phyloP scores from a whole-genome alignment of 352 stramenopile genomes.

The Globisporangium heterothallicum region DNA sequence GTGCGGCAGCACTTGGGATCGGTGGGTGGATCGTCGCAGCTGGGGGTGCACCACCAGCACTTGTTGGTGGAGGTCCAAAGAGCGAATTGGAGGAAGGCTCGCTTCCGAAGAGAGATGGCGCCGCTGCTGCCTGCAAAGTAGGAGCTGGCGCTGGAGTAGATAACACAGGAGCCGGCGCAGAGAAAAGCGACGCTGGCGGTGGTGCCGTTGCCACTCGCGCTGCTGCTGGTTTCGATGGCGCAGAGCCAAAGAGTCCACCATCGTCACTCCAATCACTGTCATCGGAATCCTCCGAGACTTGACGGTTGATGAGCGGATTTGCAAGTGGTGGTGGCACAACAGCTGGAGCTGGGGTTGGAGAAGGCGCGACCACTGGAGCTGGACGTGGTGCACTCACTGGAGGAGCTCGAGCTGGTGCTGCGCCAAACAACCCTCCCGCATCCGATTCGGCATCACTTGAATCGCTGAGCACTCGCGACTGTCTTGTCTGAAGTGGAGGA shows the following conservation, averaged over 20 bases:
- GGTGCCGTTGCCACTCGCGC: conserved; percentile 12
- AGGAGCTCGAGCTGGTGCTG: conserved; percentile 15
- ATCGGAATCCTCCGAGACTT: conserved; percentile 33
- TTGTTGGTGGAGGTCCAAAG: conserved; percentile 19
- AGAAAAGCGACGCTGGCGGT: conserved; percentile 6
- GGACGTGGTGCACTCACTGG: conserved; percentile 8
- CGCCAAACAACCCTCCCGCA: conserved; percentile 51
- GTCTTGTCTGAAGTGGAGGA: conserved; percentile 17
- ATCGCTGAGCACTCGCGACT: conserved; percentile 34
- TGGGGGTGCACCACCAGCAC: conserved; percentile 7
- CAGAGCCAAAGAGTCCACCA: conserved; percentile 43
- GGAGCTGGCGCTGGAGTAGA: conserved; percentile 5
- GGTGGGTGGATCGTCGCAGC: conserved; percentile 29
- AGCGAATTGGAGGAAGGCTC: conserved; percentile 8
- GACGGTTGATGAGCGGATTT: conserved; percentile 35
- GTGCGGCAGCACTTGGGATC: conserved; percentile 40
- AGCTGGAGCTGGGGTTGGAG: conserved; percentile 9
- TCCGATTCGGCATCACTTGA: conserved; percentile 61
- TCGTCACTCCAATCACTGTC: conserved; percentile 65
- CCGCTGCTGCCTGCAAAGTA: conserved; percentile 1
- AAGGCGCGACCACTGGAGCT: conserved; percentile 1
- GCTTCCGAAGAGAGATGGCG: conserved; percentile 21
- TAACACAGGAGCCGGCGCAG: conserved; percentile 13
- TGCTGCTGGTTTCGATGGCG: conserved; percentile 23
- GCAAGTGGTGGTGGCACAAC: conserved; percentile 18